Evolutionary conservation across 1,284 basidiomycete species (phyloP).

Genomic region (Leccinum angustisporum): DNA sequence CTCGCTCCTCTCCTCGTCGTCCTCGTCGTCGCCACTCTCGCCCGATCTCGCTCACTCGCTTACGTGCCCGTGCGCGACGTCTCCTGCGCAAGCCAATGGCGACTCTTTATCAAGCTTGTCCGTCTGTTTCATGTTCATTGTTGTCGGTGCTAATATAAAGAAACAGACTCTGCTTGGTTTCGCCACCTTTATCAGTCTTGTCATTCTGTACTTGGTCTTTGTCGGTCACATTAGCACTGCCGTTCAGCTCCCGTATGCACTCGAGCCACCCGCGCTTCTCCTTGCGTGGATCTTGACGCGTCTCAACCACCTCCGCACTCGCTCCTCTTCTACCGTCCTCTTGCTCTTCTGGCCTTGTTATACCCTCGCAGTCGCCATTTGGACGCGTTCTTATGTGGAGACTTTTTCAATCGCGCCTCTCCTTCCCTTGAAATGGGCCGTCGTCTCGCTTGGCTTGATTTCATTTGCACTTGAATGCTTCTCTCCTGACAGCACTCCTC

Average conservation of each 20-base stretch:
- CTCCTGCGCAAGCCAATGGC: conserved; percentile 43
- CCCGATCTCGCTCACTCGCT: conserved; percentile 21
- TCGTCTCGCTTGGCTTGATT: conserved; percentile 50
- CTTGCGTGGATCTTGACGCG: conserved; percentile 51
- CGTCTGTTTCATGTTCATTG: not conserved
- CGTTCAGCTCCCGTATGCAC: conserved; percentile 52
- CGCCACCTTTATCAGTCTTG: conserved; percentile 43
- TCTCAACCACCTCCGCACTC: conserved; percentile 76
- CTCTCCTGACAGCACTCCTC: conserved; percentile 60
- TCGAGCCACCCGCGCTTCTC: conserved; percentile 57
- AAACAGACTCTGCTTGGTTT: conserved; percentile 46
- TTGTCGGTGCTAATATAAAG: conserved; percentile 1
- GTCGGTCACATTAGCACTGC: conserved; percentile 36
- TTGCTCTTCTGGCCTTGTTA: conserved; percentile 87
- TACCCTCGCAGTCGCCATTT: conserved; percentile 50
- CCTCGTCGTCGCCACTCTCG: conserved; percentile 41
- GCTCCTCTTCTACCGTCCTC: conserved; percentile 73
- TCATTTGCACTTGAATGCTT: conserved; percentile 71
- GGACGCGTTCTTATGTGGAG: conserved; percentile 55
- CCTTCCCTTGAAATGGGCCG: conserved; percentile 50
- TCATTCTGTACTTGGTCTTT: conserved; percentile 39
- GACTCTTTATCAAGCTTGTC: conserved; percentile 65
- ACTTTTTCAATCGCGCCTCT: conserved; percentile 30
- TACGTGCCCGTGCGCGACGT: conserved; percentile 31
- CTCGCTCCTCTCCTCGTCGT: conserved; percentile 52